phyloP scores from a whole-genome alignment of 1,139 yeast species.

The Lodderomyces jiufengensis region DNA sequence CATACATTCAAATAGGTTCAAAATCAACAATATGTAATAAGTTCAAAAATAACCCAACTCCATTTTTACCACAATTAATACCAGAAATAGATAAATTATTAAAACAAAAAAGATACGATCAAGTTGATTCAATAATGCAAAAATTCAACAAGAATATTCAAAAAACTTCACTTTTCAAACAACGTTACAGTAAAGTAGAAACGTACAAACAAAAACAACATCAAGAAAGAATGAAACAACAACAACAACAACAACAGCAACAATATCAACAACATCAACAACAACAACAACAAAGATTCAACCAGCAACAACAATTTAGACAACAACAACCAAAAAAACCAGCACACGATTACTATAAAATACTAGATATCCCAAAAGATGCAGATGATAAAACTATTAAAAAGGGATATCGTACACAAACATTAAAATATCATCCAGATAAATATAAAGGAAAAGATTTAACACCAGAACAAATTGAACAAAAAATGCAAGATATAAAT shows the following conservation, averaged over 20 bases:
- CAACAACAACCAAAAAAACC: slow-evolving; percentile 39
- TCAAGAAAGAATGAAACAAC: slow-evolving; percentile 42
- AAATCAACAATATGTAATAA: slow-evolving; percentile 30
- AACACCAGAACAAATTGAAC: slow-evolving; percentile 68
- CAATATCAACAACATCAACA: slow-evolving; percentile 48
- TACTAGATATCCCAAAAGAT: slow-evolving; percentile 61
- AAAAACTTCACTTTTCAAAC: slow-evolving; percentile 39
- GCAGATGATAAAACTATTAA: slow-evolving; percentile 76
- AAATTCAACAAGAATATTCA: slow-evolving; percentile 30
- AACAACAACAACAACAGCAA: slow-evolving; percentile 35
- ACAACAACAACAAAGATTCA: slow-evolving; percentile 37
- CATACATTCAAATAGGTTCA: slow-evolving; percentile 30
- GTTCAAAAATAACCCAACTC: slow-evolving; percentile 19
- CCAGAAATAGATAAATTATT: slow-evolving; percentile 43
- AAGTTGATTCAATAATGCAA: slow-evolving; percentile 37
- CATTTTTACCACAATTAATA: slow-evolving; percentile 45
- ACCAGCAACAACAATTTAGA: slow-evolving; percentile 44
- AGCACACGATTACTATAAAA: slow-evolving; percentile 75
- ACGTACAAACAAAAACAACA: slow-evolving; percentile 24
- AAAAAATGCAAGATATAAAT: slow-evolving; percentile 87
- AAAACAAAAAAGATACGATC: slow-evolving; percentile 36
- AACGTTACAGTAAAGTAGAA: slow-evolving; percentile 26
- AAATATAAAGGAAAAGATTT: slow-evolving; percentile 69
- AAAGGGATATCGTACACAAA: slow-evolving; percentile 74
- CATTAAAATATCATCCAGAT: slow-evolving; percentile 88